Percentiles rank a stretch among this genome's conserved stretches.
phyloP scores from a whole-genome alignment of 2,329 filamentous ascomycete genomes.

The Pestalotiopsis sp. region DNA sequence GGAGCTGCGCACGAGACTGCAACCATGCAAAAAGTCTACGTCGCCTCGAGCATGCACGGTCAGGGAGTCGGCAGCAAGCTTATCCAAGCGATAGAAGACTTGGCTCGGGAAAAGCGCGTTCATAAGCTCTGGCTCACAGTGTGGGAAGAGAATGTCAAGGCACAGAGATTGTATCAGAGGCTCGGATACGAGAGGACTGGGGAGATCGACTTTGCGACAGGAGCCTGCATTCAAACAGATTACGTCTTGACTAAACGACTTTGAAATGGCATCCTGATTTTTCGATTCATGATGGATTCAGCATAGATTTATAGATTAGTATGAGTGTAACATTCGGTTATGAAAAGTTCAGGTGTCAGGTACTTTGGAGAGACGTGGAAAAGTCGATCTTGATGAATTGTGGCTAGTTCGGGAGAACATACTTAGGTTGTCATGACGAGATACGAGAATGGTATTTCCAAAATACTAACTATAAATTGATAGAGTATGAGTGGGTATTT shows the following conservation, averaged over 20 bases:
- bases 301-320: too few relatives aligned
- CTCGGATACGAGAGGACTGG: constrained; percentile 28
- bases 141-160: constrained; percentile 27
- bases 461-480: too few relatives aligned
- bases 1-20: constrained; percentile 18
- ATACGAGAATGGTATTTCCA: too few relatives aligned
- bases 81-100: constrained; percentile 25
- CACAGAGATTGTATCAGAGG: constrained; percentile 26
- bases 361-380: too few relatives aligned
- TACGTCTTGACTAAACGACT: constrained; percentile 20
- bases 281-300: too few relatives aligned
- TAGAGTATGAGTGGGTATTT: too few relatives aligned
- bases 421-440: too few relatives aligned
- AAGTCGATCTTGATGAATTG: too few relatives aligned
- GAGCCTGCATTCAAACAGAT: constrained; percentile 27
- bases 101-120: constrained; percentile 29
- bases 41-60: constrained; percentile 29
- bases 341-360: too few relatives aligned
- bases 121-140: constrained; percentile 30
- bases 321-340: too few relatives aligned
- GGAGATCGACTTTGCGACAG: constrained; percentile 23
- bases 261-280: background rate
- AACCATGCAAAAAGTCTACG: constrained; percentile 31
- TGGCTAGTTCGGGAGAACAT: too few relatives aligned
- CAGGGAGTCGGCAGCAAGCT: constrained; percentile 30